phyloP scores from a whole-genome alignment of 306 rosid species.

The Cicer chorassanicum region DNA sequence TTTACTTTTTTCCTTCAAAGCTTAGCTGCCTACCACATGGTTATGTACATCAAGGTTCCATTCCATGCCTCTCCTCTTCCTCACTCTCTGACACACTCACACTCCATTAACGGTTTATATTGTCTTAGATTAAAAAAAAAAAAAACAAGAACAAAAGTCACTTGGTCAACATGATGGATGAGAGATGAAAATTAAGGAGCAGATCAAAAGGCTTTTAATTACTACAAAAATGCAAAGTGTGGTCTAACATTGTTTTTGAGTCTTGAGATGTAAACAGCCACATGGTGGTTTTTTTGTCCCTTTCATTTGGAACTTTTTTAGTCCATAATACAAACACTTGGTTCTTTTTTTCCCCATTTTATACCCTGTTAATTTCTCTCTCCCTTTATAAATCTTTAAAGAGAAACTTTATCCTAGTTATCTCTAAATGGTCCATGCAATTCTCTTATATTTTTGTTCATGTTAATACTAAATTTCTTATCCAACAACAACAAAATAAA shows the following conservation, averaged over 20 bases:
- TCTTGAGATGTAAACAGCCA: conserved; percentile 57
- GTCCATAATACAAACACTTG: conserved; percentile 18
- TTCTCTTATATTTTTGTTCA: not conserved
- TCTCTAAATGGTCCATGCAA: conserved; percentile 26
- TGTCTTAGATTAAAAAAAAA: conserved; percentile 8
- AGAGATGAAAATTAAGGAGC: conserved; percentile 13
- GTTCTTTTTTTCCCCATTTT: not conserved
- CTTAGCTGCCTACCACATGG: conserved; percentile 89
- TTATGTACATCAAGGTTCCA: conserved; percentile 51
- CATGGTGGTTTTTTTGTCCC: conserved; percentile 68
- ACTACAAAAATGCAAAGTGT: conserved; percentile 46
- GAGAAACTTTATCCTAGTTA: not conserved
- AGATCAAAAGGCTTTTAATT: conserved; percentile 43
- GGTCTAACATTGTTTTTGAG: conserved; percentile 48
- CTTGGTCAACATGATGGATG: conserved; percentile 42
- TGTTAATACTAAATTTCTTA: not conserved
- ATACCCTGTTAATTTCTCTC: conserved; percentile 41
- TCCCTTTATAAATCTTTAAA: conserved; percentile 24
- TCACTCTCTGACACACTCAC: conserved; percentile 40
- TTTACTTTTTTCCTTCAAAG: conserved; percentile 36
- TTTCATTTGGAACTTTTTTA: conserved; percentile 63
- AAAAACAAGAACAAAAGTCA: conserved; percentile 3
- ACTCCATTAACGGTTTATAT: conserved; percentile 61
- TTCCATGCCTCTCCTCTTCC: conserved; percentile 35
- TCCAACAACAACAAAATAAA: not conserved